Evolutionary conservation across 2,329 filamentous ascomycete genomes (phyloP), one percentile per base, ranked within the genome.

Genomic region (Dothideomycetes sp.): DNA sequence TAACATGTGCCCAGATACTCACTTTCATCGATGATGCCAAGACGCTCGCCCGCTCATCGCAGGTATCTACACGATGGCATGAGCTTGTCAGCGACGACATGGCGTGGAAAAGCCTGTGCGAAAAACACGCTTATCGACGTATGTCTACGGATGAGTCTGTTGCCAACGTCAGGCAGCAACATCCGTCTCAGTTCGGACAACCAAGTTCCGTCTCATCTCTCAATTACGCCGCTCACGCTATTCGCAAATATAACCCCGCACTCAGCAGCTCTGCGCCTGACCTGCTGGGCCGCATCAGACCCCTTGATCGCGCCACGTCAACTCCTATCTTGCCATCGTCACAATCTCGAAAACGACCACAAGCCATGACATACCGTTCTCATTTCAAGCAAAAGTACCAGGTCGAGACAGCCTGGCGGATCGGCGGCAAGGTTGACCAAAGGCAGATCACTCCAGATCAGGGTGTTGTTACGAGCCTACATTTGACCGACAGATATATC

Each of bases 331-430:
- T 43, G 33, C 37, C 37, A 25, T 60, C 79, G 12, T 49, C 49
- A 7, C 49, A 47, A 16, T 47, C 44, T 11, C 51, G 49, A 53
- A 47, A 58, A 50, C 78, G 65, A 65, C 78, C 61, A 5, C 82
- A 81, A 51, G 71, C 85, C 19, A 80, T 80, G 51, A 89, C 86
- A 1, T 95, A 96, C 65, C 86, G 93, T 55, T 93, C 85, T 4
- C 89, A 96, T 62, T 98, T 98, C 69, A 96, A 96, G 62, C 88
- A 96, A 59, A 76, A 87, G 55, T 96, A 96, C 60, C 78, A 96
- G 64, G 89, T 98, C 12, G 91, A 98, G 61, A 93, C 88, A 1
- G 91, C 91, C 11, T 98, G 91, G 91, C 82, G 85, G 50, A 87
- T 84, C 42, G 89, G 91, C 22, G 91, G 91, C n/a, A 75, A 76